Evolutionary conservation across 768 basidiomycete species (phyloP).

Genomic region (Clitopilus hobsonii): DNA sequence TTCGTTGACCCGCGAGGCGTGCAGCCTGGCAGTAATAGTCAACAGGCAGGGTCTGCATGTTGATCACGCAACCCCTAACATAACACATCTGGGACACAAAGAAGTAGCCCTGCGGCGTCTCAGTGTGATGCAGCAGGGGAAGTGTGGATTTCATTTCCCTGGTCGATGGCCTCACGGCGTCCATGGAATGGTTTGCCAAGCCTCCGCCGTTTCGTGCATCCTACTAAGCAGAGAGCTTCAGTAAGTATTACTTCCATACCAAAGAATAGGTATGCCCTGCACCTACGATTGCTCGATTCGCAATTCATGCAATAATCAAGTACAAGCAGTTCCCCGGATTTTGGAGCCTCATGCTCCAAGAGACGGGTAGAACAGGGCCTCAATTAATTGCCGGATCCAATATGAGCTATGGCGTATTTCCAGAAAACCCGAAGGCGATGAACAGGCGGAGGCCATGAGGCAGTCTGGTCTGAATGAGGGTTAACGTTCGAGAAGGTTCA

Average conservation of each 20-base stretch:
- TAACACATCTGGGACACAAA: not conserved
- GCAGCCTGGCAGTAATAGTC: not conserved
- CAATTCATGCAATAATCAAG: not conserved
- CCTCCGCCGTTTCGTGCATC: too few species aligned
- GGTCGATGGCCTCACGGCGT: not conserved
- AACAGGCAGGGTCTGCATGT: not conserved
- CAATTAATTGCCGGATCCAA: not conserved
- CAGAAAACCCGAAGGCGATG: slow-evolving; percentile 1
- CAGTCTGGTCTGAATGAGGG: not conserved
- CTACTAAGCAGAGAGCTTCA: too few species aligned
- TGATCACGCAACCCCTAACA: not conserved
- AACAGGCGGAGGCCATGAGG: slow-evolving; percentile 1
- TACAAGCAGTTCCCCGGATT: not conserved
- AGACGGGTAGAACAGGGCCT: not conserved
- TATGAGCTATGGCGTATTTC: not conserved
- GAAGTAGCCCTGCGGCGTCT: not conserved
- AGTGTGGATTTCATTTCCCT: not conserved
- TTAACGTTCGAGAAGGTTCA: not conserved
- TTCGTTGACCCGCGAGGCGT: not conserved
- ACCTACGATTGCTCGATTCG: too few species aligned
- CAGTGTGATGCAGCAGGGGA: not conserved
- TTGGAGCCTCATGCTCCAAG: not conserved
- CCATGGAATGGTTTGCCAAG: not conserved
- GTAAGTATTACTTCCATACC: too few species aligned
- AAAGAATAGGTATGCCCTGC: too few species aligned